Evolutionary conservation across 176 grass and related monocot genomes (phyloP), one percentile per base, ranked within the genome.

Genomic region (Carex cristatella): DNA sequence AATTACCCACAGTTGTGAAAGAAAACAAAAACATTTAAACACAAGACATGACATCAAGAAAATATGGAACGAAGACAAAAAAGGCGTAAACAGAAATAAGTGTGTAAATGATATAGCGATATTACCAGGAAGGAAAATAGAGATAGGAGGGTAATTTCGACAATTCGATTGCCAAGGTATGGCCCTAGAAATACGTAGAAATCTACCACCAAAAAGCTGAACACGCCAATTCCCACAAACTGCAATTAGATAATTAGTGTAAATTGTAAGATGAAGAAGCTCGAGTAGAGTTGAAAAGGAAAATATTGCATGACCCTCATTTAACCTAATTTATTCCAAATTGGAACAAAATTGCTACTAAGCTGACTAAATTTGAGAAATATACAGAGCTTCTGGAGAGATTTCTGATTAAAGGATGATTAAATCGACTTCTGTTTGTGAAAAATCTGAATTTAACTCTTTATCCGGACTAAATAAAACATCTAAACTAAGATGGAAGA

Each of bases 171-270:
- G 30, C 93, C 93, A 33, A 99, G 42, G 80, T 87, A 98, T 5
- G 95, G 95, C 12, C 93, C 93, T 1, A 99, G 48, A 70, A 99
- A 84, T 65, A 99, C 27, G 63, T 92, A 99, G 96, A 91, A 95
- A 2, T 53, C 86, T 40, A 85, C 60, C 27, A 99, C 89, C 42
- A 99, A 88, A 66, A 99, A 79, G 32, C 79, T 62, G 84, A 94
- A 95, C 12, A 99, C 85, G 0, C 38, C 90, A 68, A 90, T 84
- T 1, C 90, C 91, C 12, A 95, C 93, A 18, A 92, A 89, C 96
- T 98, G 91, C 86, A 83, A 18, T 59, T 42, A 84, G 5, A 65
- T 18, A 55, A 48, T 10, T n/a, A 65, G 12, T 62, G 3, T 12
- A 42, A 63, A 13, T 48, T 60, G 15, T 23, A 62, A 19, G 8